phyloP scores from a whole-genome alignment of 2,329 filamentous ascomycete genomes.

The Claviceps lovelessii region DNA sequence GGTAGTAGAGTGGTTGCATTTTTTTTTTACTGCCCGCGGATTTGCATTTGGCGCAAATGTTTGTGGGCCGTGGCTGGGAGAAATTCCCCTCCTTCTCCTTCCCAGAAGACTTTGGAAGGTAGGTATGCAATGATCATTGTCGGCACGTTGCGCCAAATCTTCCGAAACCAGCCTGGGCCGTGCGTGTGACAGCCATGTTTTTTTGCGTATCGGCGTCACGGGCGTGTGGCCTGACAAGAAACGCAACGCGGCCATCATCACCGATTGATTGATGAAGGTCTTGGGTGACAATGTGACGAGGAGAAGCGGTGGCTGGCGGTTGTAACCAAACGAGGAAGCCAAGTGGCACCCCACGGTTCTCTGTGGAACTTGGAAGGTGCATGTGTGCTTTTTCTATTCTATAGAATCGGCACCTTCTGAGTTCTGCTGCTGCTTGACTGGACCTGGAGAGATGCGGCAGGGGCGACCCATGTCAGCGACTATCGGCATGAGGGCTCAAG shows the following conservation, averaged over 20 bases:
- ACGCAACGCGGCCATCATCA: no score
- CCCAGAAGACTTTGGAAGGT: no score
- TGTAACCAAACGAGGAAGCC: background rate
- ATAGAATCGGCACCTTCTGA: no score
- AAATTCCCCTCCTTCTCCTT: no score
- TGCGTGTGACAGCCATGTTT: background rate
- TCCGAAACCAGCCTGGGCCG: slow-evolving; percentile 1
- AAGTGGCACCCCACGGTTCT: background rate
- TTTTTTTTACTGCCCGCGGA: no score
- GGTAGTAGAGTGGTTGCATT: no score
- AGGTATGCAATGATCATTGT: no score
- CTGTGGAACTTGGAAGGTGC: no score
- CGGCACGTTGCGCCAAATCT: background rate
- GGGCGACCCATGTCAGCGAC: background rate
- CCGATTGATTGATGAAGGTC: background rate
- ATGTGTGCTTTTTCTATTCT: no score
- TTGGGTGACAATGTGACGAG: background rate
- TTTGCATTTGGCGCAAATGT: no score
- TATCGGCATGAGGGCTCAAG: background rate
- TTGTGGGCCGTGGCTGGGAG: no score
- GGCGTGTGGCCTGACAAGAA: background rate
- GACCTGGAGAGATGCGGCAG: background rate
- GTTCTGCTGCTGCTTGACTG: background rate
- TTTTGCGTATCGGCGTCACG: background rate
- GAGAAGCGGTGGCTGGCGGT: background rate